Percentiles rank a stretch among this genome's conserved stretches.
phyloP scores from a whole-genome alignment of 148 eudicot genomes.

The Euryodendron excelsum region DNA sequence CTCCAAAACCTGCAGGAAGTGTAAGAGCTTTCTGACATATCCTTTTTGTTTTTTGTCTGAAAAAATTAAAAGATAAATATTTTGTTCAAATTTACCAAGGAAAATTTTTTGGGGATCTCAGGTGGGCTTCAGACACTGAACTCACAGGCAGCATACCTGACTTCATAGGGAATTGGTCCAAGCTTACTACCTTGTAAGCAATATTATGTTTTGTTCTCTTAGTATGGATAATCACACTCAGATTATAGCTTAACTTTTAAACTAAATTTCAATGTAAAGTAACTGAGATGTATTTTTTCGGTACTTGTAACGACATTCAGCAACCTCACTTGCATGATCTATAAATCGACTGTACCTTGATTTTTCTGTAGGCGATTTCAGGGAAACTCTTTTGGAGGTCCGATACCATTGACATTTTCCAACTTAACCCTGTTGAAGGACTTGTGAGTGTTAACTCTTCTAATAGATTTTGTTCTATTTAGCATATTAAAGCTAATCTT shows the following conservation, averaged over 20 bases:
- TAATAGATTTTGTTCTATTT: neutral
- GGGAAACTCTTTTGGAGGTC: constrained; percentile 63
- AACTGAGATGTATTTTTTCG: neutral
- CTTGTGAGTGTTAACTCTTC: constrained; percentile 41
- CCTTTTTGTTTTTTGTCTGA: constrained; percentile 4
- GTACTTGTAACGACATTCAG: neutral
- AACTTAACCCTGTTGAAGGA: constrained; percentile 40
- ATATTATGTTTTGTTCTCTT: neutral
- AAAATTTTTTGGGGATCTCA: constrained; percentile 27
- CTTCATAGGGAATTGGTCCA: constrained; percentile 64
- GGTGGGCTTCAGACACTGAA: constrained; percentile 77
- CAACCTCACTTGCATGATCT: neutral
- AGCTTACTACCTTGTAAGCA: constrained; percentile 42
- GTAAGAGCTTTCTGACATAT: constrained; percentile 40
- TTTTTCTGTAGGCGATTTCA: constrained; percentile 48
- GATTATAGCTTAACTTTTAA: neutral
- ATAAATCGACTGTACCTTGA: neutral
- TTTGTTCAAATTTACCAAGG: constrained; percentile 1
- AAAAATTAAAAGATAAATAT: neutral
- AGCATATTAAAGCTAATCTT: neutral
- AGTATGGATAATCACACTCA: neutral
- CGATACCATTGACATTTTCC: constrained; percentile 54
- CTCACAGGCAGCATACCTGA: constrained; percentile 66
- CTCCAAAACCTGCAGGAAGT: constrained; percentile 44
- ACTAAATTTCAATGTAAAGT: neutral